Percentiles rank a stretch among this genome's conserved stretches.
Evolutionary conservation across 2,329 filamentous ascomycete genomes (phyloP).

Genomic region (Scleromitrula shiraiana): DNA sequence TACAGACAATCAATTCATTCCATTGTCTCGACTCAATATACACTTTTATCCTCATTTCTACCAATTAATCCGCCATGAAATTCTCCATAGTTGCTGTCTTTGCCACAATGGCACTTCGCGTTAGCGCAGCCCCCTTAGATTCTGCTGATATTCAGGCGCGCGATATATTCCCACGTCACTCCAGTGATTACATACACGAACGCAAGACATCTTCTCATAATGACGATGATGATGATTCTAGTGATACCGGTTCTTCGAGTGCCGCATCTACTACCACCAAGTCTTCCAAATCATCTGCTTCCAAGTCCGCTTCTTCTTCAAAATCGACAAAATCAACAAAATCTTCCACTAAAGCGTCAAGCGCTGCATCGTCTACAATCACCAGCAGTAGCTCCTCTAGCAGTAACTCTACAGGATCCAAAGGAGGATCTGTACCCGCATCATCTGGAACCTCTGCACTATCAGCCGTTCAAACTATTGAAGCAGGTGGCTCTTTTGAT

Average conservation of each 20-base stretch:
- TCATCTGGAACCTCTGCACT: constrained; percentile 35
- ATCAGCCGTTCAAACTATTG: constrained; percentile 36
- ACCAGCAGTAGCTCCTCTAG: background rate
- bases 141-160: background rate
- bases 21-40: background rate
- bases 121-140: background rate
- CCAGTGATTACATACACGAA: background rate
- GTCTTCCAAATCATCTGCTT: background rate
- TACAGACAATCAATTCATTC: background rate
- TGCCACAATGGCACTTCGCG: background rate
- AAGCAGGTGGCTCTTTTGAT: constrained; percentile 38
- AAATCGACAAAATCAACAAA: background rate
- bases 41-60: background rate
- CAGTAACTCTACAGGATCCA: background rate
- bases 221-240: background rate
- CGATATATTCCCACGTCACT: background rate
- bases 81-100: background rate
- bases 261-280: background rate
- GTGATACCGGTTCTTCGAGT: background rate
- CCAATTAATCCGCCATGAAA: background rate
- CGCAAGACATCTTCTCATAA: background rate
- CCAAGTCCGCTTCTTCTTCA: background rate
- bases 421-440: background rate
- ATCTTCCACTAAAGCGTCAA: background rate
- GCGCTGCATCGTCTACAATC: background rate